Base-by-base conservation (phyloP, 805 yeast species). In the Yarrowia porcina region DNA sequence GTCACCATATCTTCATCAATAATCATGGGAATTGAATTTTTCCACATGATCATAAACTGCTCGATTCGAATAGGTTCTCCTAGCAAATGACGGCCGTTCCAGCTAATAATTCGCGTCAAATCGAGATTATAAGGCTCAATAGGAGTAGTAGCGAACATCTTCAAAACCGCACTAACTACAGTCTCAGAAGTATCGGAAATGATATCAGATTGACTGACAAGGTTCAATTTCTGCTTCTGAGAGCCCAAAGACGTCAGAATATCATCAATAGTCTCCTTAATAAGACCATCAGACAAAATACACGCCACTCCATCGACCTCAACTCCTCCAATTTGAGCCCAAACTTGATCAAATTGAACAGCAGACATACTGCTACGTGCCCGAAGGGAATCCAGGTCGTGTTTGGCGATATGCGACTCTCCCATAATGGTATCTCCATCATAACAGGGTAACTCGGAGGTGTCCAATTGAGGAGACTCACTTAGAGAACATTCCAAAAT, bases 1-100 rank as follows among this genome's bases (percentile, higher is more conserved):
- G 84, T 86, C 15, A 88, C 76, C 67, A 84, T 83, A 85, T 92
- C 83, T 60, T 81, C 80, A 54, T 88, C 78, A 3, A 44, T 13
- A 64, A 85, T 39, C 61, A 56, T 44, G 8, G 73, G 71, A 21
- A 71, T 56, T 12, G 68, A 25, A 10, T 59, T 64, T 11, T 38
- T 50, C 80, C 80, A 77, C 23, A 41, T 50, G 4, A 35, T 28
- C 18, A 54, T 15, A 45, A 77, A 73, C 18, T 87, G 90, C 41
- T 82, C 82, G 0, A 74, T 59, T 0, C 75, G 64, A 18, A 78
- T 65, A 0, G 72, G 64, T 13, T 65, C 68, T n/a, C 66, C 56
- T 21, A 89, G 74, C 0, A 85, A 75, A 59, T 79, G 76, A 1
- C 82, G 69, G 0, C 96, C 96, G 67, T 83, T 83, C 88, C 90